Base-by-base conservation (phyloP, 139 green algal species). In the Picochlorum sp. region DNA sequence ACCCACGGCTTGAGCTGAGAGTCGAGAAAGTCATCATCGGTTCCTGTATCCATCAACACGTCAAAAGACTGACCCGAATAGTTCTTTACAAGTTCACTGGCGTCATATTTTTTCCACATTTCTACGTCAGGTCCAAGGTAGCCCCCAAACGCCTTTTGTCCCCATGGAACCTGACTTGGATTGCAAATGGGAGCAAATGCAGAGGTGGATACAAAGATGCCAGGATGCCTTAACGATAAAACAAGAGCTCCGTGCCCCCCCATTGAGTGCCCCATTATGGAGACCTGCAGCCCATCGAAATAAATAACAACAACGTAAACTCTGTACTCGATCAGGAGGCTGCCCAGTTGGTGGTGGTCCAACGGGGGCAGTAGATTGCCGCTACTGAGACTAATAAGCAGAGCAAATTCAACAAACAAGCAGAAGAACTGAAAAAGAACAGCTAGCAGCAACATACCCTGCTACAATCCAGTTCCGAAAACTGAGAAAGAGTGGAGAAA, bases 111-210 rank as follows among this genome's bases (percentile, higher is more conserved):
- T 59, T 78, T 80, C 79, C 84, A 89, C 2, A 56, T 43, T 28
- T 79, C 75, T 55, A 70, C 49, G 33, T 82, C 59, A 12, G 80
- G 69, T 2, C 89, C 89, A 33, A 97, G 73, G 63, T 97, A 97
- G 10, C 75, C 84, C 7, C 10, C 32, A 35, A 94, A 90, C 0
- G 89, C 89, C 70, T 97, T 99, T 29, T 85, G 31, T 26, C 91
- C 92, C 92, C 90, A 98, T 3, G 91, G 90, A 41, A 76, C 55
- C 18, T 73, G 59, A 24, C 29, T 78, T 26, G 93, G 88, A 78
- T 96, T 90, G 68, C 69, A 86, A 62, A 99, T 95, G 25, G 93
- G 90, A 2, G 93, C 67, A 60, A 97, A 95, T 2, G 90, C 93
- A 25, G 69, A 88, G 14, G 96, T 70, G 7, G 80, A 88, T 50